A percentile compares a stretch with the other conserved stretches of the same genome.
phyloP scores from a whole-genome alignment of 228 moss, liverwort and hornwort species.

The Sphagnum fallax region DNA sequence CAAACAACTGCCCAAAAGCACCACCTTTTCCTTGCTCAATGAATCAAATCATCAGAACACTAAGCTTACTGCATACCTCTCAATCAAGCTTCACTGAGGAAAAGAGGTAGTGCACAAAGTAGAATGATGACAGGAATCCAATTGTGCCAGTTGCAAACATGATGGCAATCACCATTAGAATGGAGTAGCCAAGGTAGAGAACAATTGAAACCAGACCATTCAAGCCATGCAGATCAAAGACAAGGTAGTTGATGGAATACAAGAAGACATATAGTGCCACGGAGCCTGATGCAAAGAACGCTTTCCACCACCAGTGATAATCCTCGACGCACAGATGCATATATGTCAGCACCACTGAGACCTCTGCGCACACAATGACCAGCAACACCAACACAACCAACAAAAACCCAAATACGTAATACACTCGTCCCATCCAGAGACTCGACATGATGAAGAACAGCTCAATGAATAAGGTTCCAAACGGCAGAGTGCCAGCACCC shows the following conservation, averaged over 20 bases:
- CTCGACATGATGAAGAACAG: constrained; percentile 77
- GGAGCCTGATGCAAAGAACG: constrained; percentile 65
- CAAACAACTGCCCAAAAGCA: too few relatives aligned
- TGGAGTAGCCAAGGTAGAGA: constrained; percentile 53
- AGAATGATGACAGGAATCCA: constrained; percentile 59
- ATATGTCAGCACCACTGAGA: constrained; percentile 61
- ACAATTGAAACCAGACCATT: constrained; percentile 43
- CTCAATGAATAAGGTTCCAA: constrained; percentile 70
- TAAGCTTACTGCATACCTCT: not conserved
- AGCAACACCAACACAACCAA: constrained; percentile 60
- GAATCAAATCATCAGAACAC: too few relatives aligned
- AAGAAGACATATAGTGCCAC: constrained; percentile 61
- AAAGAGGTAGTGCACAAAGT: constrained; percentile 66
- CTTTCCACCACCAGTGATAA: constrained; percentile 75
- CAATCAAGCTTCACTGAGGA: constrained; percentile 66
- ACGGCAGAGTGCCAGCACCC: constrained; percentile 59
- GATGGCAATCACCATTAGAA: constrained; percentile 53
- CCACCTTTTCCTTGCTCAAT: too few relatives aligned
- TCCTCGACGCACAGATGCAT: constrained; percentile 75
- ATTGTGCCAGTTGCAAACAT: constrained; percentile 65
- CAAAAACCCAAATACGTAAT: constrained; percentile 66
- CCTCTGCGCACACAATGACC: constrained; percentile 66
- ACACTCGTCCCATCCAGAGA: constrained; percentile 68
- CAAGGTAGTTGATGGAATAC: constrained; percentile 52
- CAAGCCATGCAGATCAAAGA: constrained; percentile 49